Conservation (phyloP, 225 moss, liverwort and hornwort species). For the Marchantia paleacea region DNA sequence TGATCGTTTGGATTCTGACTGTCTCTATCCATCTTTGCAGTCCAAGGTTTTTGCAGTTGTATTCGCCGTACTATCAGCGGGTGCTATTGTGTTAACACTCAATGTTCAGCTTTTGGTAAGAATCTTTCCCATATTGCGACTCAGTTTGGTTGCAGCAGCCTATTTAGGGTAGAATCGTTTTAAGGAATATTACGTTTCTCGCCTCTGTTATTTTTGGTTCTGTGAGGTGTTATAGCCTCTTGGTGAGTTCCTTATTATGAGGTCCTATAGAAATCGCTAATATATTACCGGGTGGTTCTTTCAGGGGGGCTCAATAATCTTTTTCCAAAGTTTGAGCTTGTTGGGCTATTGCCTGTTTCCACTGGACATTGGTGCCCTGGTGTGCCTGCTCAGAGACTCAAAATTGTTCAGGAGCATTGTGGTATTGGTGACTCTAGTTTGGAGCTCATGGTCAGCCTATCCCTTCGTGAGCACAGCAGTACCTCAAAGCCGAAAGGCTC, state of each 20-base stretch:
- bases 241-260: neutral
- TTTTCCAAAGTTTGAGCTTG: constrained; percentile 95
- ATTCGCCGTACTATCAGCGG: constrained; percentile 88
- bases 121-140: neutral
- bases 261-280: neutral
- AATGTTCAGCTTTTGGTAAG: constrained; percentile 81
- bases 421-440: constrained; percentile 71
- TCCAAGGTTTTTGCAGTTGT: constrained; percentile 97
- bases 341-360: constrained; percentile 97
- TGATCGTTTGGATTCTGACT: neutral
- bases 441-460: constrained; percentile 99
- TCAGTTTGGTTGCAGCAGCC: neutral
- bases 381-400: constrained; percentile 59
- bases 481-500: constrained; percentile 74
- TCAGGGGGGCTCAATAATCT: constrained; percentile 91
- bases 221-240: neutral
- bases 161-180: neutral
- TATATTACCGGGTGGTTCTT: neutral
- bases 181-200: neutral
- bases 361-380: constrained; percentile 82
- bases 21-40: constrained; percentile 19
- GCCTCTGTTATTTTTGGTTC: neutral
- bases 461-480: constrained; percentile 99
- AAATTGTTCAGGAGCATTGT: constrained; percentile 87
- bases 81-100: constrained; percentile 89